A percentile compares a stretch with the other conserved stretches of the same genome.
Conservation (phyloP, 805 yeast species). For the Wickerhamomyces pijperi region DNA sequence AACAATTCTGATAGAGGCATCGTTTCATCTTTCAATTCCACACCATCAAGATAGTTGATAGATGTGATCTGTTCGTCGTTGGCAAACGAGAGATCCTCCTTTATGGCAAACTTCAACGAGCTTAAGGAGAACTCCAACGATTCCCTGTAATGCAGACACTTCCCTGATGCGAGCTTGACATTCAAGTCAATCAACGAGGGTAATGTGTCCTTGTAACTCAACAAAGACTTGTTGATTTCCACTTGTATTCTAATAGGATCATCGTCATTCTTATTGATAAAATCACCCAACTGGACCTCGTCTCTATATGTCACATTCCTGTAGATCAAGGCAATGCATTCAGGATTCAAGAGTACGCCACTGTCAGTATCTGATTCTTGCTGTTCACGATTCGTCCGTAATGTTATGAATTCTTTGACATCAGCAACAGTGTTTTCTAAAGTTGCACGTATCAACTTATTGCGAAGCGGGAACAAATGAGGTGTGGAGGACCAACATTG, state of each 20-base stretch:
- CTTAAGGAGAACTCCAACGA: conserved; percentile 6
- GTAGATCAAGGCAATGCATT: conserved; percentile 7
- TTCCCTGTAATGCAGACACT: conserved; percentile 6
- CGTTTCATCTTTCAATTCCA: conserved; percentile 8
- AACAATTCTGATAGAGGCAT: conserved; percentile 18
- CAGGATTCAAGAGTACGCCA: conserved; percentile 7
- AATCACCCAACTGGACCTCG: conserved; percentile 8
- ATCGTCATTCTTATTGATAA: conserved; percentile 6
- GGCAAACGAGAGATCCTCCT: conserved; percentile 8
- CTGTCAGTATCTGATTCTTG: background rate
- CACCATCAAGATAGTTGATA: conserved; percentile 13
- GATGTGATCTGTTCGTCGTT: conserved; percentile 8
- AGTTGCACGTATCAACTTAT: conserved; percentile 12
- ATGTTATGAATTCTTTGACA: conserved; percentile 13
- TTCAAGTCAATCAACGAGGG: conserved; percentile 11
- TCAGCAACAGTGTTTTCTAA: conserved; percentile 17
- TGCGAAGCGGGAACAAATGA: conserved; percentile 6
- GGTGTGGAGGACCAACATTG: conserved; percentile 15
- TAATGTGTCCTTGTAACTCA: conserved; percentile 2
- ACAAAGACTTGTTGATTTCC: conserved; percentile 10
- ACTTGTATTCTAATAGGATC: conserved; percentile 10
- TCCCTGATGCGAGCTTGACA: conserved; percentile 12
- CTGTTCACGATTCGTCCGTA: conserved; percentile 8
- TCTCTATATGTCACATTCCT: conserved; percentile 7
- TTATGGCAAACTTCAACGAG: conserved; percentile 9